These are phyloP conservation scores for Boletus sp. DNA, from an alignment of 768 basidiomycete species.

Conservation along the genomic window DNA sequence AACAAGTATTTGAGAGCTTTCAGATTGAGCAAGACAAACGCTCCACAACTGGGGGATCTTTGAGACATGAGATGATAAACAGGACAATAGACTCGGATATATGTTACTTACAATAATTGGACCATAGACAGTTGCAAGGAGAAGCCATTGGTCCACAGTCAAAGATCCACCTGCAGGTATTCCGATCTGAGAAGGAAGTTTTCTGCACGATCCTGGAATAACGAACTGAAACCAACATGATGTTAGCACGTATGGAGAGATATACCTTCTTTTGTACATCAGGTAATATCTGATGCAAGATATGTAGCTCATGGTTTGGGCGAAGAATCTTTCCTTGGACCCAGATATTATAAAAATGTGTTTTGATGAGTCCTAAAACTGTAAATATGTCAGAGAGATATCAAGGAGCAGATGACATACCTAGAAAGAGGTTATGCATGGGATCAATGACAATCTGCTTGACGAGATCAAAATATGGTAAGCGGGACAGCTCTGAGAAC, in stretches of 20 bases:
- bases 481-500: too few species aligned
- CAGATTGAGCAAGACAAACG: neutral
- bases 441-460: too few species aligned
- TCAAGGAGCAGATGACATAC: neutral
- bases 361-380: neutral
- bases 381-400: too few species aligned
- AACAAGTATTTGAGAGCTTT: neutral
- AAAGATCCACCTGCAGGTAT: neutral
- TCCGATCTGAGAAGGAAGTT: neutral
- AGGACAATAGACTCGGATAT: neutral
- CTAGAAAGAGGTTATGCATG: too few species aligned
- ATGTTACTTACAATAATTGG: neutral
- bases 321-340: too few species aligned
- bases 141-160: neutral
- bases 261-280: too few species aligned
- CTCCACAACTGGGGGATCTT: neutral
- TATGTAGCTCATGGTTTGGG: too few species aligned
- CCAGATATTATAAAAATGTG: too few species aligned
- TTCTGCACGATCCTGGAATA: too few species aligned
- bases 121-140: neutral
- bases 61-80: neutral
- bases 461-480: too few species aligned
- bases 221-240: neutral
- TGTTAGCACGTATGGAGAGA: neutral
- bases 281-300: too few species aligned